phyloP scores from a whole-genome alignment of 371 early-diverging fungal species.

The Mucor circinelloides region DNA sequence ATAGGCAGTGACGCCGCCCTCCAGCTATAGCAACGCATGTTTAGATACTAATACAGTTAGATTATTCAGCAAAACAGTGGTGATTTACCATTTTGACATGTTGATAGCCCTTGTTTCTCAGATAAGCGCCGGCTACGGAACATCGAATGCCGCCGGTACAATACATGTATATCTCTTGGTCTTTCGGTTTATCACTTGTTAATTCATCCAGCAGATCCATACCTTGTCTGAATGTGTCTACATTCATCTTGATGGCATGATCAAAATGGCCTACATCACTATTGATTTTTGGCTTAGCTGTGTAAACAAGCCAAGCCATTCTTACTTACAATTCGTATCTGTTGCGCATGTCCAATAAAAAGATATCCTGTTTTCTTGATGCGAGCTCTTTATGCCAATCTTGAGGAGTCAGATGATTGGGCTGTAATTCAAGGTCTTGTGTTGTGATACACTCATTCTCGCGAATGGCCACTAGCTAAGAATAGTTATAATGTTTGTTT shows the following conservation, averaged over 20 bases:
- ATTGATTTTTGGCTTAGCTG: background rate
- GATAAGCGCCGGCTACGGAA: slow-evolving; percentile 72
- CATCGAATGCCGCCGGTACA: slow-evolving; percentile 87
- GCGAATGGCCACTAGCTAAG: slow-evolving; percentile 58
- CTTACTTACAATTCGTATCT: slow-evolving; percentile 69
- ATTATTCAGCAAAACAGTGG: background rate
- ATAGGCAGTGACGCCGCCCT: slow-evolving; percentile 81
- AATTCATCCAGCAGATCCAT: slow-evolving; percentile 39
- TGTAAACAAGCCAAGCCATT: slow-evolving; percentile 2
- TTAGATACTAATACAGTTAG: background rate
- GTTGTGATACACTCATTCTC: slow-evolving; percentile 36
- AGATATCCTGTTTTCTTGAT: slow-evolving; percentile 22
- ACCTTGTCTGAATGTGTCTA: slow-evolving; percentile 75
- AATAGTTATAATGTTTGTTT: background rate
- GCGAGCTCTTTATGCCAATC: slow-evolving; percentile 68
- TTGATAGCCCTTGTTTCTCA: slow-evolving; percentile 65
- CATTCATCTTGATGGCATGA: slow-evolving; percentile 67
- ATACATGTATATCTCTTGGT: slow-evolving; percentile 77
- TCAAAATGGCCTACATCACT: slow-evolving; percentile 73
- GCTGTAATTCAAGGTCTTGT: slow-evolving; percentile 57
- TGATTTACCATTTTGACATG: slow-evolving; percentile 64
- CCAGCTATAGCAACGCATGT: slow-evolving; percentile 37
- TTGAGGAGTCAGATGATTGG: slow-evolving; percentile 61
- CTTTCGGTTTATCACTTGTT: slow-evolving; percentile 20
- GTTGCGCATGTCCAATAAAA: slow-evolving; percentile 80